Evolutionary conservation across 163 green algal genomes (phyloP), one percentile per base, ranked within the genome.

Genomic region (Picocystis sp.): DNA sequence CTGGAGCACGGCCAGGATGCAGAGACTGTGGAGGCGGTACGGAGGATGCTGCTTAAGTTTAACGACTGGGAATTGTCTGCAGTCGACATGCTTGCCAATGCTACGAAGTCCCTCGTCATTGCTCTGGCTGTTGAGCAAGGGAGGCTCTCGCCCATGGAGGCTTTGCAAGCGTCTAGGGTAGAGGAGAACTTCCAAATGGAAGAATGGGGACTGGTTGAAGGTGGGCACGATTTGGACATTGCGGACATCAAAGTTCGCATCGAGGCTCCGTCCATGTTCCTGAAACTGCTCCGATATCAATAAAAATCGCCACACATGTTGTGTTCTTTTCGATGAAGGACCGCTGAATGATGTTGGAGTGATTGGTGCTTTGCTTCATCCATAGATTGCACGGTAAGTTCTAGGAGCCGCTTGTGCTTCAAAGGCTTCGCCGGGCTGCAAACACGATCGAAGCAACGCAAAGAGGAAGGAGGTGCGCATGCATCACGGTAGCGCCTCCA

Each of bases 171-270:
- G 11, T 33, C 47, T 11, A 21, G 55, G 19, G 24, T 66, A 10
- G 58, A 66, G 43, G 58, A 65, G 15, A 58, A 66, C 13, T 71
- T 73, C 6, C 88, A 97, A 66, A 80, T 89, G 13, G 73, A 78
- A 43, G 66, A 84, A 46, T 94, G 84, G 86, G 86, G 86, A 2
- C 54, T 89, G 17, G 88, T 97, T 8, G 89, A 97, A 63, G 89
- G 87, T 14, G 88, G 85, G 0, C 89, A 97, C 60, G 89, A 97
- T 68, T 73, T 97, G 13, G 89, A 97, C 62, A 70, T 77, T 41
- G 74, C 80, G 2, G 84, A 95, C 51, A 51, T 82, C 5, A 52
- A 61, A 33, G 83, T 86, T 38, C 68, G 82, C 9, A 57, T 97
- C 1, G 54, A 65, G 21, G 82, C 78, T 9, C 62, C 62, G 2